These are phyloP conservation scores for Thalia dealbata DNA, from an alignment of 176 grass and related monocot genomes.

Conservation along the genomic window DNA sequence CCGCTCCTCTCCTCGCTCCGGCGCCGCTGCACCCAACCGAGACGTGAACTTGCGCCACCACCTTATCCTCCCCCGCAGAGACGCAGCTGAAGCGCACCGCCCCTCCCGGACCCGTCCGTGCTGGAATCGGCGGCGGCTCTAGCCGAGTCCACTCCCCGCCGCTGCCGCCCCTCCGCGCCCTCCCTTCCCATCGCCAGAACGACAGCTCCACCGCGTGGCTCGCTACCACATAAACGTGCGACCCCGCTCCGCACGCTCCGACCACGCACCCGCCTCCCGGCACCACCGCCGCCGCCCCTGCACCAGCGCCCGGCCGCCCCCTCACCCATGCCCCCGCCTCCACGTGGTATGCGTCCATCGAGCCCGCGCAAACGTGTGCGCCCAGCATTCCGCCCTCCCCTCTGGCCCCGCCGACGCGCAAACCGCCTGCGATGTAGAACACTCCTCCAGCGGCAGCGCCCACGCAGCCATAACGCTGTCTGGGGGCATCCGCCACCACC, in stretches of 20 bases:
- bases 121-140: constrained; percentile 45
- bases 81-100: constrained; percentile 60
- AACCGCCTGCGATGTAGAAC: constrained; percentile 70
- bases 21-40: constrained; percentile 32
- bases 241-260: constrained; percentile 51
- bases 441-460: constrained; percentile 46
- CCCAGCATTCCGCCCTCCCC: constrained; percentile 24
- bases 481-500: constrained; percentile 46
- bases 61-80: constrained; percentile 35
- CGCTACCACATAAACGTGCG: constrained; percentile 58
- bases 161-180: constrained; percentile 6
- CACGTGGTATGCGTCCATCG: constrained; percentile 65
- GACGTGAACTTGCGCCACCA: constrained; percentile 50
- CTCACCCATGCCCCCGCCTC: constrained; percentile 47
- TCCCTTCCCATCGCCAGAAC: constrained; percentile 59
- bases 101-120: constrained; percentile 33
- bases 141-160: constrained; percentile 45
- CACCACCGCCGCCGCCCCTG: constrained; percentile 20
- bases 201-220: constrained; percentile 78
- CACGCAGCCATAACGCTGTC: constrained; percentile 60
- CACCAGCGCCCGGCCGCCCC: constrained; percentile 15
- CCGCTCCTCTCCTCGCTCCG: neutral
- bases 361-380: constrained; percentile 57
- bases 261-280: constrained; percentile 74
- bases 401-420: constrained; percentile 29